Conservation (phyloP, 2,329 filamentous ascomycete genomes). For the Tympanopsis confertula region DNA sequence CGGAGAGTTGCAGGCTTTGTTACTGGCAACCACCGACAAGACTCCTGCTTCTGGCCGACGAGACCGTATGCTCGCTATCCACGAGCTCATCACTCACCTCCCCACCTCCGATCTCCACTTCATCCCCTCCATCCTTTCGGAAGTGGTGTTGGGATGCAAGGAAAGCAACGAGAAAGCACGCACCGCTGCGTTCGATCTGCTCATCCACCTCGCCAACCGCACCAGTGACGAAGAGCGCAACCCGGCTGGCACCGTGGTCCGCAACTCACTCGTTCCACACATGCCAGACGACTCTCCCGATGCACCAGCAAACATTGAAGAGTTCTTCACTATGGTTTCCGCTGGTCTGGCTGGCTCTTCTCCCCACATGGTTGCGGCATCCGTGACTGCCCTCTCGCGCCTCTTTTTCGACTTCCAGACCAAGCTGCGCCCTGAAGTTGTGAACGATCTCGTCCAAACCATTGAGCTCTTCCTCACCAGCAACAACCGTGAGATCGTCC, state of each 20-base stretch:
- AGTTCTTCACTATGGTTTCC: slow-evolving; percentile 97
- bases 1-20: slow-evolving; percentile 67
- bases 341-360: slow-evolving; percentile 85
- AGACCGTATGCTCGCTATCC: slow-evolving; percentile 74
- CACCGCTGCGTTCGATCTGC: slow-evolving; percentile 76
- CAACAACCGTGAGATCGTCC: slow-evolving; percentile 93
- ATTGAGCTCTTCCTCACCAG: slow-evolving; percentile 94
- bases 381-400: slow-evolving; percentile 89
- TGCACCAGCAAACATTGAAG: slow-evolving; percentile 73
- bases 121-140: slow-evolving; percentile 79
- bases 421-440: slow-evolving; percentile 53
- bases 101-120: slow-evolving; percentile 76
- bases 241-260: slow-evolving; percentile 50
- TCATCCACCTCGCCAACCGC: slow-evolving; percentile 77
- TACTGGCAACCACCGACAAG: slow-evolving; percentile 71
- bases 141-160: slow-evolving; percentile 93
- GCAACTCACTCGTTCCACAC: slow-evolving; percentile 75
- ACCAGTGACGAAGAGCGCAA: slow-evolving; percentile 45
- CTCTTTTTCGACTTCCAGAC: slow-evolving; percentile 83
- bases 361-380: slow-evolving; percentile 93
- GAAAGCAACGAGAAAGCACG: slow-evolving; percentile 94
- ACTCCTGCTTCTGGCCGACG: slow-evolving; percentile 76
- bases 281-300: slow-evolving; percentile 73
- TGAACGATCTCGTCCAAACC: slow-evolving; percentile 79
- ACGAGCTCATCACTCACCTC: slow-evolving; percentile 68